Evolutionary conservation across 768 basidiomycete species (phyloP).

Genomic region (Galerina sulciceps): DNA sequence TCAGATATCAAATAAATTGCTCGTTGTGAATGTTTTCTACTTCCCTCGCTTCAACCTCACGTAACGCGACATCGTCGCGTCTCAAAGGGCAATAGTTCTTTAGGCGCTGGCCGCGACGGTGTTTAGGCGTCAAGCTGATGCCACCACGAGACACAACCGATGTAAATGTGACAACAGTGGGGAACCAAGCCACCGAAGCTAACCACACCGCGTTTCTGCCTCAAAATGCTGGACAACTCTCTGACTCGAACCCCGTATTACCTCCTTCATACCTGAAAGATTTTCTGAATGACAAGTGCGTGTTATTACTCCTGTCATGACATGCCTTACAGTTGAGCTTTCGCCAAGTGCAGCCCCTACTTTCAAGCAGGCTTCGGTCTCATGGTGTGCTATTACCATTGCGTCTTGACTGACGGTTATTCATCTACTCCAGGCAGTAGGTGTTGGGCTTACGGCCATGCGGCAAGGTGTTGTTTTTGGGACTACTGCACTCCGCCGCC

Average conservation of each 20-base stretch:
- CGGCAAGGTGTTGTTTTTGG: slow-evolving; percentile 73
- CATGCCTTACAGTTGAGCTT: slow-evolving; percentile 19
- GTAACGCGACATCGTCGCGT: background rate
- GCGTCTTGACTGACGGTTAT: background rate
- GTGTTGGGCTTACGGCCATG: slow-evolving; percentile 79
- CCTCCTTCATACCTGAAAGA: slow-evolving; percentile 37
- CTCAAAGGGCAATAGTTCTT: background rate
- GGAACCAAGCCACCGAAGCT: slow-evolving; percentile 3
- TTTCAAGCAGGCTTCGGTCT: slow-evolving; percentile 98
- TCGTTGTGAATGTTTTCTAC: background rate
- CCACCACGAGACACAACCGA: background rate
- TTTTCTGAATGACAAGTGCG: slow-evolving; percentile 72
- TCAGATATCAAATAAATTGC: slow-evolving; percentile 6
- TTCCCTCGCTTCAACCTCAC: background rate
- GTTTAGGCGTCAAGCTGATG: slow-evolving; percentile 1
- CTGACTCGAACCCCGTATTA: slow-evolving; percentile 13
- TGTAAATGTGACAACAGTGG: slow-evolving; percentile 9
- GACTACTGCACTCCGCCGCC: slow-evolving; percentile 77
- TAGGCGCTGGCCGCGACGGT: background rate
- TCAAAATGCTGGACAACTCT: slow-evolving; percentile 11
- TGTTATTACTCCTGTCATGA: slow-evolving; percentile 5
- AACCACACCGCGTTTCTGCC: slow-evolving; percentile 6
- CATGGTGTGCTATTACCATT: slow-evolving; percentile 61
- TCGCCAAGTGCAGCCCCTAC: slow-evolving; percentile 77
- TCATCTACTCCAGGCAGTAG: slow-evolving; percentile 71